phyloP scores from a whole-genome alignment of 768 basidiomycete species.

The Sarcomyxa edulis region DNA sequence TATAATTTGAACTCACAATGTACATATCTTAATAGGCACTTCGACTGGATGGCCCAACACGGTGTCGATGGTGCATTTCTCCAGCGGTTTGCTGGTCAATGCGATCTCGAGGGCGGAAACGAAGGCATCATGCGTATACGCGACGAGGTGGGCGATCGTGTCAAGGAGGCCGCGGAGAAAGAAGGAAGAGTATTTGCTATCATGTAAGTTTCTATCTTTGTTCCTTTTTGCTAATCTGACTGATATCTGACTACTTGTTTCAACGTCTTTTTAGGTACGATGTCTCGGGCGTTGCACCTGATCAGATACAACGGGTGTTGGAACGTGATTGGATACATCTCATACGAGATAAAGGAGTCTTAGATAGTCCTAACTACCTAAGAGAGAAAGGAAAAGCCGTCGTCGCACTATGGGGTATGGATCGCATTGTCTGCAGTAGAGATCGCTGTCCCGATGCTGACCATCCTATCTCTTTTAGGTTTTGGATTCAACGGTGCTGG shows the following conservation, averaged over 20 bases:
- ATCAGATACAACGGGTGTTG: slow-evolving; percentile 61
- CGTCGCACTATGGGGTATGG: slow-evolving; percentile 65
- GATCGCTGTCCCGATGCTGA: background rate
- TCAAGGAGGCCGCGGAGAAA: slow-evolving; percentile 71
- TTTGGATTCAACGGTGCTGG: slow-evolving; percentile 61
- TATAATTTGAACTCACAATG: background rate
- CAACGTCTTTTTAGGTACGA: slow-evolving; percentile 76
- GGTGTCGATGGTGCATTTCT: slow-evolving; percentile 79
- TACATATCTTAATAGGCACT: slow-evolving; percentile 52
- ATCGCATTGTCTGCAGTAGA: background rate
- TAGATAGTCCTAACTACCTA: slow-evolving; percentile 72
- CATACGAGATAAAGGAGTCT: slow-evolving; percentile 48
- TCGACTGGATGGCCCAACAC: slow-evolving; percentile 81
- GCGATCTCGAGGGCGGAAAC: slow-evolving; percentile 49
- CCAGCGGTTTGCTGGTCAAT: slow-evolving; percentile 71
- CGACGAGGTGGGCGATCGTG: slow-evolving; percentile 70
- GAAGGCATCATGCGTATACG: slow-evolving; percentile 57
- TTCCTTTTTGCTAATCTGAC: slow-evolving; percentile 2
- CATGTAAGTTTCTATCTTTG: slow-evolving; percentile 47
- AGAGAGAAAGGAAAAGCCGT: slow-evolving; percentile 67
- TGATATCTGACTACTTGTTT: slow-evolving; percentile 3
- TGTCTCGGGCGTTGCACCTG: slow-evolving; percentile 69
- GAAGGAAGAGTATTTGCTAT: slow-evolving; percentile 81
- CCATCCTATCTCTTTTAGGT: slow-evolving; percentile 30
- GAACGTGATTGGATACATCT: slow-evolving; percentile 76